Conservation (phyloP, 2,329 filamentous ascomycete genomes). For the Pyrenochaeta sp. region DNA sequence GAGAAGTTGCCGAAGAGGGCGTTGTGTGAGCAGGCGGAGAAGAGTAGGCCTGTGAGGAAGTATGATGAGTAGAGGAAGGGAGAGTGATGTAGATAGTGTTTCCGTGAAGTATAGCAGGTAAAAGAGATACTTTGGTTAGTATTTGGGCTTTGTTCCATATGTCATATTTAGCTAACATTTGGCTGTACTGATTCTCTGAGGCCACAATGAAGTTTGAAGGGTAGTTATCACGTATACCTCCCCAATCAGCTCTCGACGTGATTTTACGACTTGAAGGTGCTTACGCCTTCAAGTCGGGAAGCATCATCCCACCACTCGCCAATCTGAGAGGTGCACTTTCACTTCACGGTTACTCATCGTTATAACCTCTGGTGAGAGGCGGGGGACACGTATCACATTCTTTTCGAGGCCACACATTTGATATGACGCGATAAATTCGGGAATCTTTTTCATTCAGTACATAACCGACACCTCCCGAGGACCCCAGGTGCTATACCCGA, state of each 20-base stretch:
- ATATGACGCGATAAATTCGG: conserved; percentile 22
- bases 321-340: not conserved
- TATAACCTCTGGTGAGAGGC: not conserved
- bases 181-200: not conserved
- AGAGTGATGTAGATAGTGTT: not conserved
- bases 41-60: conserved; percentile 67
- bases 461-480: conserved; percentile 42
- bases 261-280: too few species aligned
- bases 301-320: too few species aligned
- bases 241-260: not conserved
- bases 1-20: conserved; percentile 64
- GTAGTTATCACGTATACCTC: not conserved
- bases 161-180: not conserved
- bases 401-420: not conserved
- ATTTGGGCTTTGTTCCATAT: not conserved
- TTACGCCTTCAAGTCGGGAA: too few species aligned
- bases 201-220: not conserved
- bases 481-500: conserved; percentile 34
- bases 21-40: conserved; percentile 76
- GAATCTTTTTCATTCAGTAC: conserved; percentile 48
- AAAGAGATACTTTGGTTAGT: not conserved
- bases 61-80: conserved; percentile 27
- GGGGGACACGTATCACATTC: conserved; percentile 3
- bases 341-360: not conserved
- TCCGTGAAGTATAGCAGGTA: not conserved